Percentiles rank a stretch among this genome's conserved stretches.
phyloP scores from a whole-genome alignment of 83 land plant species.

The Diphasiastrum complanatum region DNA sequence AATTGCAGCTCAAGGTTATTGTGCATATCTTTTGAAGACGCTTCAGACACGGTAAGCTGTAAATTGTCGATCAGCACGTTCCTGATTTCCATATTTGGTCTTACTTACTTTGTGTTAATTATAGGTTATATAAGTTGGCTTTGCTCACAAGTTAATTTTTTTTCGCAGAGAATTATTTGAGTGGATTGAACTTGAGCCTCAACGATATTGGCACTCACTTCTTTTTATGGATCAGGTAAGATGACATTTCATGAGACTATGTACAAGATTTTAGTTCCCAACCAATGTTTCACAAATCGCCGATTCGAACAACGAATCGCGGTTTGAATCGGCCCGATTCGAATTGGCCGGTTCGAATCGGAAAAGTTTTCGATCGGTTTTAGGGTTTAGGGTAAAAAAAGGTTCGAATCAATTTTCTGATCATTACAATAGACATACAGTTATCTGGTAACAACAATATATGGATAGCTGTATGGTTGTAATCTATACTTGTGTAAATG shows the following conservation, averaged over 20 bases:
- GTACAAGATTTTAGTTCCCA: too few relatives aligned
- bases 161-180: slow-evolving; percentile 85
- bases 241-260: too few relatives aligned
- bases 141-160: background rate
- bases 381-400: too few relatives aligned
- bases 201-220: slow-evolving; percentile 85
- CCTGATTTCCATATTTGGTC: background rate
- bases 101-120: slow-evolving; percentile 1
- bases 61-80: background rate
- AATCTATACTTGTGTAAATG: too few relatives aligned
- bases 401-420: too few relatives aligned
- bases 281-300: too few relatives aligned
- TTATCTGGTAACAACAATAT: too few relatives aligned
- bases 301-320: too few relatives aligned
- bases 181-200: slow-evolving; percentile 96
- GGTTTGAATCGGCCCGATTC: too few relatives aligned
- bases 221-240: slow-evolving; percentile 96
- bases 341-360: too few relatives aligned
- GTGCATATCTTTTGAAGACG: slow-evolving; percentile 80
- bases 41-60: slow-evolving; percentile 66
- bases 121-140: background rate
- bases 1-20: slow-evolving; percentile 75
- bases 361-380: background rate
- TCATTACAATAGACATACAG: too few relatives aligned
- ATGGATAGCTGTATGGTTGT: too few relatives aligned